Evolutionary conservation across 2,329 filamentous ascomycete species (phyloP).

Genomic region (Aspergillus sp.): DNA sequence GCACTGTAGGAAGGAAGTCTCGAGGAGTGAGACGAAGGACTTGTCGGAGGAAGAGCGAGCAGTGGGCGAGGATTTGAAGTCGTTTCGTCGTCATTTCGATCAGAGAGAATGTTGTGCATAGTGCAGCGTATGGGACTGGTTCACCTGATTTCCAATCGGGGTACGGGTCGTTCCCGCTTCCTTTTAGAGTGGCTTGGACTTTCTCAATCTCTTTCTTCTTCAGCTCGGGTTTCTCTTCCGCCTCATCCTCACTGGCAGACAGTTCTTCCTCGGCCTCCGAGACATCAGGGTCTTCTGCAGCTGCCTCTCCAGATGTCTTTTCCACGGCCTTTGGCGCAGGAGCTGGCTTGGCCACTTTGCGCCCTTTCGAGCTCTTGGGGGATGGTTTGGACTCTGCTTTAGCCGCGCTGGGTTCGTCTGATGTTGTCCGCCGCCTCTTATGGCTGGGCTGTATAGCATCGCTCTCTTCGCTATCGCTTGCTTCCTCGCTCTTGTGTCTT

Average conservation of each 20-base stretch:
- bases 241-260: constrained; percentile 54
- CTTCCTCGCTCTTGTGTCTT: constrained; percentile 32
- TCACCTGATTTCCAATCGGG: constrained; percentile 90
- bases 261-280: constrained; percentile 34
- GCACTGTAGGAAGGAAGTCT: constrained; percentile 82
- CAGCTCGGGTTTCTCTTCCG: constrained; percentile 67
- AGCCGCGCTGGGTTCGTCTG: constrained; percentile 32
- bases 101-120: constrained; percentile 92
- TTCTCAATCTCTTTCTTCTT: constrained; percentile 76
- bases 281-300: constrained; percentile 24
- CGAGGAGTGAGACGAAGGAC: constrained; percentile 87
- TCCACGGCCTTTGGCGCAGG: constrained; percentile 27
- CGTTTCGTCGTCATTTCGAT: constrained; percentile 94
- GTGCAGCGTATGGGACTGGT: constrained; percentile 88
- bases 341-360: constrained; percentile 18
- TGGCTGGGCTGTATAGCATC: constrained; percentile 55
- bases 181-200: constrained; percentile 72
- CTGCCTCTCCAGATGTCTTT: constrained; percentile 50
- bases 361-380: constrained; percentile 19
- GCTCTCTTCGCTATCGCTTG: constrained; percentile 34
- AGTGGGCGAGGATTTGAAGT: constrained; percentile 82
- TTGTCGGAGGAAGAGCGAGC: constrained; percentile 86
- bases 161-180: constrained; percentile 74
- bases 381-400: constrained; percentile 22
- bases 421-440: constrained; percentile 51